Conservation (phyloP, 345 rosid genomes). For the Anacardium occidentale region DNA sequence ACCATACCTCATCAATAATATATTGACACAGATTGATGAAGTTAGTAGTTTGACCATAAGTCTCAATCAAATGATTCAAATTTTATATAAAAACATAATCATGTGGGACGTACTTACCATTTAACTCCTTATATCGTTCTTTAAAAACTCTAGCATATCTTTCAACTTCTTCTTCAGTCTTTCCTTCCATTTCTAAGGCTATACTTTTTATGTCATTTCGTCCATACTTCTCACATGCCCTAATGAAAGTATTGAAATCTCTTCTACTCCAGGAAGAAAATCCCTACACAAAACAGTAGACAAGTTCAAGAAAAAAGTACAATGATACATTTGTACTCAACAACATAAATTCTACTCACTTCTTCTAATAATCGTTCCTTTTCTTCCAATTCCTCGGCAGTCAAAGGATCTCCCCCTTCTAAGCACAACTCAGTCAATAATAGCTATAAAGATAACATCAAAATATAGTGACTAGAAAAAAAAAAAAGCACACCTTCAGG, state of each 20-base stretch:
- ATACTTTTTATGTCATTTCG: constrained; percentile 75
- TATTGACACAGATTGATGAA: not conserved
- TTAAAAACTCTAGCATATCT: constrained; percentile 83
- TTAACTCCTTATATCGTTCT: constrained; percentile 89
- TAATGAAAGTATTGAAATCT: constrained; percentile 83
- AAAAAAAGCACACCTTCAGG: constrained; percentile 70
- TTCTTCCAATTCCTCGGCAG: constrained; percentile 96
- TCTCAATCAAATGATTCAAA: not conserved
- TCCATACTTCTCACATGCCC: constrained; percentile 98
- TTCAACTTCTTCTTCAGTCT: constrained; percentile 88
- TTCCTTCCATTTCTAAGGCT: constrained; percentile 95
- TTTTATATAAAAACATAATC: not conserved
- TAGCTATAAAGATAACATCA: not conserved
- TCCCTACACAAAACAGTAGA: constrained; percentile 48
- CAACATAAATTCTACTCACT: constrained; percentile 38
- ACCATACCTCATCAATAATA: not conserved
- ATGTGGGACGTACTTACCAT: constrained; percentile 40
- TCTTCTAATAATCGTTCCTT: constrained; percentile 87
- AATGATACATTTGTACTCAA: constrained; percentile 15
- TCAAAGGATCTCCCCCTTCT: constrained; percentile 88
- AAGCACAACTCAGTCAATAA: constrained; percentile 31
- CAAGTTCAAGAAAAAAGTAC: constrained; percentile 18
- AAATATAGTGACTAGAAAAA: not conserved
- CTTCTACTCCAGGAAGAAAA: constrained; percentile 96
- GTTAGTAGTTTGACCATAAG: not conserved